phyloP scores from a whole-genome alignment of 2,329 filamentous ascomycete species.

The Gnomoniopsis smithogilvyi region DNA sequence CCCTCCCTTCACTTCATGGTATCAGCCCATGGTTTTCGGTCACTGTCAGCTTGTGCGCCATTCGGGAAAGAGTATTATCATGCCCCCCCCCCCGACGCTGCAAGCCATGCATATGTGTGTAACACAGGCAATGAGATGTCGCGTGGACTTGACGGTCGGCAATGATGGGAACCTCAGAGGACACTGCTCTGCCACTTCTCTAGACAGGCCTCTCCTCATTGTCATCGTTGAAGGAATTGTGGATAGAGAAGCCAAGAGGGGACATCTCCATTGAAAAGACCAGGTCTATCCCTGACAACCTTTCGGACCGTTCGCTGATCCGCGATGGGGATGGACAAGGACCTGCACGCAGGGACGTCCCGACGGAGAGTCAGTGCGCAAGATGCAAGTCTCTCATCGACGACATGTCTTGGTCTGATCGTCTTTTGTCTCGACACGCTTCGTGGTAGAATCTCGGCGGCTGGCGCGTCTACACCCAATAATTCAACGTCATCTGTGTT shows the following conservation, averaged over 20 bases:
- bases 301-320: neutral
- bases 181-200: neutral
- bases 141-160: neutral
- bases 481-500: neutral
- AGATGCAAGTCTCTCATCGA: neutral
- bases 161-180: neutral
- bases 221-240: too few relatives aligned
- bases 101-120: constrained; percentile 3
- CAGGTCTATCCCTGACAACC: too few relatives aligned
- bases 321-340: neutral
- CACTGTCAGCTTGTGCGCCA: neutral
- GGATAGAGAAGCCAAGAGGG: too few relatives aligned
- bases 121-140: neutral
- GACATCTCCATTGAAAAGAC: too few relatives aligned
- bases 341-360: neutral
- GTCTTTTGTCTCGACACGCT: too few relatives aligned
- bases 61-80: neutral
- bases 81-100: neutral
- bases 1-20: too few relatives aligned
- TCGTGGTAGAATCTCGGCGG: neutral
- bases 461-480: constrained; percentile 8
- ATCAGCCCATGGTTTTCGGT: too few relatives aligned
- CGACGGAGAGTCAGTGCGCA: neutral
- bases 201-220: too few relatives aligned
- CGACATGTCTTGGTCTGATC: neutral